These are phyloP conservation scores for Bacidia rubella DNA, from an alignment of 495 filamentous ascomycete genomes.

Conservation along the genomic window DNA sequence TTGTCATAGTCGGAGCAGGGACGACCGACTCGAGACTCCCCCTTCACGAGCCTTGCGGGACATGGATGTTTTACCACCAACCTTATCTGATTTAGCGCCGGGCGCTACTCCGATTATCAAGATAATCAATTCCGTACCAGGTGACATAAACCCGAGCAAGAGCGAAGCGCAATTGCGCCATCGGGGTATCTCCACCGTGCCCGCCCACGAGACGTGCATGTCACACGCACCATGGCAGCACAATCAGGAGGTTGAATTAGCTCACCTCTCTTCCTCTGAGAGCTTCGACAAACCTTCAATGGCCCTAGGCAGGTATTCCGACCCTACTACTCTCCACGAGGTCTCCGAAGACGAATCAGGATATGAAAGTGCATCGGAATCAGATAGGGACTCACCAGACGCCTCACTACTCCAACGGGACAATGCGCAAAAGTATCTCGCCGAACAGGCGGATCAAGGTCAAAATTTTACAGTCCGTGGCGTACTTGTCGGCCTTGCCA, in stretches of 20 bases:
- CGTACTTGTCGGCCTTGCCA: slow-evolving; percentile 62
- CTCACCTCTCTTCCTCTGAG: neutral
- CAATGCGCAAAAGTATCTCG: slow-evolving; percentile 25
- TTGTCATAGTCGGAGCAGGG: neutral
- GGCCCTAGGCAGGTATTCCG: neutral
- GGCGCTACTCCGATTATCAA: neutral
- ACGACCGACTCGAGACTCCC: neutral
- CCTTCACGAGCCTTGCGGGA: neutral
- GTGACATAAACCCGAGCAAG: neutral
- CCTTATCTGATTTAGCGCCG: neutral
- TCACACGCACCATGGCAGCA: neutral
- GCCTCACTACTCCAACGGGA: slow-evolving; percentile 19
- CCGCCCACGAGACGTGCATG: neutral
- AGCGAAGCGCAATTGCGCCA: neutral
- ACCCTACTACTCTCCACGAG: neutral
- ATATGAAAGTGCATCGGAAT: neutral
- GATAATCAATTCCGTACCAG: neutral
- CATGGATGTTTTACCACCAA: neutral
- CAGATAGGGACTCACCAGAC: slow-evolving; percentile 4
- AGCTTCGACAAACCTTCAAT: neutral
- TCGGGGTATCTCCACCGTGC: too few species aligned
- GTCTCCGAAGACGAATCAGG: neutral
- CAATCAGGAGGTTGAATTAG: neutral
- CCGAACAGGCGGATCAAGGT: slow-evolving; percentile 20
- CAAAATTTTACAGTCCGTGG: slow-evolving; percentile 73